Evolutionary conservation across 1,284 basidiomycete genomes (phyloP).

Genomic region (Boletus semigastroideus): DNA sequence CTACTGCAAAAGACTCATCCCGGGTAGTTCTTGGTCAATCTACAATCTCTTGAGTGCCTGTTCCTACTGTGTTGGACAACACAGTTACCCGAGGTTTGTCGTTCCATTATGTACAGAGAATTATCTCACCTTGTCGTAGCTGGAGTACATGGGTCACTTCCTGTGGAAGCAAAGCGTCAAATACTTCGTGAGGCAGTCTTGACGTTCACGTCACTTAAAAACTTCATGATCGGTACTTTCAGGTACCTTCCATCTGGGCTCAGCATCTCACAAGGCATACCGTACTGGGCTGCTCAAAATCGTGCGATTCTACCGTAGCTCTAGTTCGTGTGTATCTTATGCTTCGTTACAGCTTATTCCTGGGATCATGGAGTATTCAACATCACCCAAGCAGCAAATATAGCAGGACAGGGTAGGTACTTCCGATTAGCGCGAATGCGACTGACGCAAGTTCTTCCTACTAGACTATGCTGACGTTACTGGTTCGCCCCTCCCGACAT

Average conservation of each 20-base stretch:
- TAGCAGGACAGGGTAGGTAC: constrained; percentile 13
- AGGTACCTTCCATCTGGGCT: constrained; percentile 26
- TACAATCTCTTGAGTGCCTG: constrained; percentile 33
- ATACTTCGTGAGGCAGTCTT: constrained; percentile 19
- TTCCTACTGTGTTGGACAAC: constrained; percentile 14
- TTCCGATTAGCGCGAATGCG: not conserved
- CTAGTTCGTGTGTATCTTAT: not conserved
- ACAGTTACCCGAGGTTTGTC: constrained; percentile 16
- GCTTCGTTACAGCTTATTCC: constrained; percentile 11
- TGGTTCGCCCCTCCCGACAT: constrained; percentile 12
- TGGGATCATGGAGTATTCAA: constrained; percentile 20
- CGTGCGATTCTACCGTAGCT: constrained; percentile 14
- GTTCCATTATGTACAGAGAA: not conserved
- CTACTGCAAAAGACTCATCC: not conserved
- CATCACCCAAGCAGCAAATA: constrained; percentile 5
- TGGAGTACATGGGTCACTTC: constrained; percentile 19
- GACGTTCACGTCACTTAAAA: not conserved
- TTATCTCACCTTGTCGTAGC: constrained; percentile 13
- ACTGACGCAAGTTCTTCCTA: not conserved
- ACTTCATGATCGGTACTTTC: not conserved
- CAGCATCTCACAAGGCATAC: constrained; percentile 16
- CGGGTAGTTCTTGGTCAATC: constrained; percentile 27
- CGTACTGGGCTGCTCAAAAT: constrained; percentile 24
- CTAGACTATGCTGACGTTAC: constrained; percentile 13
- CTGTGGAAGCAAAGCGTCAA: constrained; percentile 18